These are phyloP conservation scores for Colletotrichum theobromicola DNA, from an alignment of 2,329 filamentous ascomycete genomes.

Conservation along the genomic window DNA sequence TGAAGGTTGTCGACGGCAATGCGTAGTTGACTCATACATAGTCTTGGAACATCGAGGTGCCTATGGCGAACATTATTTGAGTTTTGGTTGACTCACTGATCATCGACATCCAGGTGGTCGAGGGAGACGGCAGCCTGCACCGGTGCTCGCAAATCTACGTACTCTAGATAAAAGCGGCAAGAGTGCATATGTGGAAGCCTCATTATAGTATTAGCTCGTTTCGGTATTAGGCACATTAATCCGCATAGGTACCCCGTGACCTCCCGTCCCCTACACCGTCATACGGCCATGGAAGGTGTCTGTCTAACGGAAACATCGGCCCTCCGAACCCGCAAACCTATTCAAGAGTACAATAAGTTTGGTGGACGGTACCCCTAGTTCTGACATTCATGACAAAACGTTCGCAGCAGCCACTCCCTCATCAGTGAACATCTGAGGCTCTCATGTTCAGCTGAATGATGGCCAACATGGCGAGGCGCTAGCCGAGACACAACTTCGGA, in stretches of 20 bases:
- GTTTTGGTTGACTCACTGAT: background rate
- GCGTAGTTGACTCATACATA: background rate
- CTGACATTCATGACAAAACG: background rate
- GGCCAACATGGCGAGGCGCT: too few species aligned
- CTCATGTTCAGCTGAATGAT: background rate
- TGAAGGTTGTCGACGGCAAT: fast-evolving
- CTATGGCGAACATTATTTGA: background rate
- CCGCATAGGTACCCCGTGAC: background rate
- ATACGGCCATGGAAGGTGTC: background rate
- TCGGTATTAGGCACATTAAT: background rate
- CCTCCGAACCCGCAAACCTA: background rate
- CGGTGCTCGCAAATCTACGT: fast-evolving
- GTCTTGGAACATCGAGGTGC: background rate
- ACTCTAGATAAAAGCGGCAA: too few species aligned
- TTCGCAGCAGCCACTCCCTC: fast-evolving
- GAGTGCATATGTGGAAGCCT: too few species aligned
- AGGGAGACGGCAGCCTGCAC: background rate
- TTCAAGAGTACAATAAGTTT: fast-evolving
- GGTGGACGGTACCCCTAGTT: background rate
- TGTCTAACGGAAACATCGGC: background rate
- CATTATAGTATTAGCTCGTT: background rate
- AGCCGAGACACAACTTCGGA: background rate
- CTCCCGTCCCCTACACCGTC: background rate
- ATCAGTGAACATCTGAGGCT: fast-evolving
- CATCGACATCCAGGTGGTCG: background rate